Evolutionary conservation across 257 asterid species (phyloP), one percentile per base, ranked within the genome.

Genomic region (Jasminum sambac): DNA sequence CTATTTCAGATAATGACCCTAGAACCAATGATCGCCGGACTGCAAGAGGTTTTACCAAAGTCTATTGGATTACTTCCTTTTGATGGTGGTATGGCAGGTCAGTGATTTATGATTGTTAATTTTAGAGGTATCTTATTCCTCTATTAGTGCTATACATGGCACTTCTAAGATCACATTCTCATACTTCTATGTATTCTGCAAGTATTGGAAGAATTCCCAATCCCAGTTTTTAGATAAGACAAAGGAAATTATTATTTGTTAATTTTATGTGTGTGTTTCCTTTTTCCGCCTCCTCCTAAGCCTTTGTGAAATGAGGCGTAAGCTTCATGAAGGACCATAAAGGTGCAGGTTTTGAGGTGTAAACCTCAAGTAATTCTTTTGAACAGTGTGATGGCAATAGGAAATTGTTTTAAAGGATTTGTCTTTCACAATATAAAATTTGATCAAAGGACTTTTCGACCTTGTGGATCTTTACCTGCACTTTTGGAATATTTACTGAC

Each of bases 11-110:
- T 95, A 40, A 88, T 98, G 63, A 80, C 79, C 42, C 85, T 91
- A 16, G 99, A 95, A 86, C 96, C 98, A 73, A 72, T 95, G 89
- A 87, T 89, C 80, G 77, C 89, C 8, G 91, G 88, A 63, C 72
- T 95, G 83, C 97, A 91, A 87, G 95, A 95, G 79, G 95, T 88
- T 72, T 83, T 95, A 75, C 99, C 98, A 48, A 95, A 89, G 76
- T 95, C 99, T 42, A 85, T 95, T 67, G 99, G 96, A 50, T 79
- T 95, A 68, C 96, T 95, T 83, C 85, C 99, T 74, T 95, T 91
- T 69, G 98, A 95, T 79, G 94, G 96, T 67, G 99, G 99, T 70
- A 87, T 95, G 70, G 81, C 95, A 81, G 99, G 99, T 91, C 83
- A 37, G 59, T 73, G 66, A 50, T 68, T 62, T 59, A 64, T 59